Evolutionary conservation across 345 rosid species (phyloP).

Genomic region (Pistacia vera): DNA sequence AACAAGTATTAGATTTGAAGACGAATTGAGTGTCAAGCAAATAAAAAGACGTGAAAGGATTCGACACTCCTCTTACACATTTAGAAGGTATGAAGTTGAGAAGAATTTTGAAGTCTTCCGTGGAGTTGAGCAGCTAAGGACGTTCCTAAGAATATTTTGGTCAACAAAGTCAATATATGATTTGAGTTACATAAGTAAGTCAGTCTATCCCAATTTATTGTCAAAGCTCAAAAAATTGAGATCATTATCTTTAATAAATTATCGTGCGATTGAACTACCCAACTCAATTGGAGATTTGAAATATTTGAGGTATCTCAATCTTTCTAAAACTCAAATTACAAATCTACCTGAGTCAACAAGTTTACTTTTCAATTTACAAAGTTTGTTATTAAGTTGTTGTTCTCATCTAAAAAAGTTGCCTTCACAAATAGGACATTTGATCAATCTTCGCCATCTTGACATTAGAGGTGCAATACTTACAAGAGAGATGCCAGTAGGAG

Average conservation of each 20-base stretch:
- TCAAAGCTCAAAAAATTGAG: background rate
- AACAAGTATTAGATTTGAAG: background rate
- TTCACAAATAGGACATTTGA: background rate
- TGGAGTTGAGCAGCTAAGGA: too few relatives aligned
- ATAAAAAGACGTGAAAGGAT: too few relatives aligned
- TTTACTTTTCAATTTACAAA: background rate
- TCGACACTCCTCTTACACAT: too few relatives aligned
- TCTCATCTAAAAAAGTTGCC: background rate
- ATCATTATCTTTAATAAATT: background rate
- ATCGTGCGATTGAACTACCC: background rate
- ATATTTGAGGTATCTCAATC: background rate
- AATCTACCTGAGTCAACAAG: background rate
- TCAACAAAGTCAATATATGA: rapidly evolving
- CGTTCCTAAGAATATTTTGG: too few relatives aligned
- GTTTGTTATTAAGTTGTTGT: background rate
- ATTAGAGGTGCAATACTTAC: background rate
- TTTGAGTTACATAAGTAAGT: background rate
- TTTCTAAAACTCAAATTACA: background rate
- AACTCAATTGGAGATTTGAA: background rate
- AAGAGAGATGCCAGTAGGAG: background rate
- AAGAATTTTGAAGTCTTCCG: too few relatives aligned
- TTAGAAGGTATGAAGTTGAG: too few relatives aligned
- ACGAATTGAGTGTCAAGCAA: background rate
- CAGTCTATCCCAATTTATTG: background rate
- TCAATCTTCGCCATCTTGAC: background rate